Evolutionary conservation across 1,139 yeast species (phyloP).

Genomic region (Magnusiomyces fungicola): DNA sequence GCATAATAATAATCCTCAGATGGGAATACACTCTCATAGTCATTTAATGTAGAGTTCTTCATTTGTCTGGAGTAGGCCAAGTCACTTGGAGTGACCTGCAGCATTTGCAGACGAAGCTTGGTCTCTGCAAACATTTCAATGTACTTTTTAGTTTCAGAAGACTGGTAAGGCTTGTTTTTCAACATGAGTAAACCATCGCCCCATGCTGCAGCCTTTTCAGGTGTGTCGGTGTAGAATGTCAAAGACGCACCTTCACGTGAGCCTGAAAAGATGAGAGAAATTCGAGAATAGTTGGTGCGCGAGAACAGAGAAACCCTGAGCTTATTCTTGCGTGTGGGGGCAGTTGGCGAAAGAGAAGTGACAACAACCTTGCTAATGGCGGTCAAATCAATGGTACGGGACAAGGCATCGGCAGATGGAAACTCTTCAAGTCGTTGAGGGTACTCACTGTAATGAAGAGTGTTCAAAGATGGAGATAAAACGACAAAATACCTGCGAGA

Average conservation of each 20-base stretch:
- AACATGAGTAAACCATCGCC: conserved; percentile 70
- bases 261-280: conserved; percentile 23
- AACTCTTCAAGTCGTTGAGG: conserved; percentile 39
- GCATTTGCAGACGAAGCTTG: conserved; percentile 58
- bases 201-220: conserved; percentile 67
- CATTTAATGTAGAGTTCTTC: conserved; percentile 5
- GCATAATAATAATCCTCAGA: conserved; percentile 27
- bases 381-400: conserved; percentile 24
- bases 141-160: conserved; percentile 54
- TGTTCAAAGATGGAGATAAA: conserved; percentile 64
- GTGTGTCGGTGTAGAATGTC: conserved; percentile 62
- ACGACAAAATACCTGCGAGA: conserved; percentile 48
- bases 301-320: conserved; percentile 24
- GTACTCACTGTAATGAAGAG: conserved; percentile 56
- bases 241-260: conserved; percentile 32
- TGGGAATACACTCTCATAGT: conserved; percentile 15
- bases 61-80: conserved; percentile 27
- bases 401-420: conserved; percentile 50
- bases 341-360: conserved; percentile 12
- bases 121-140: conserved; percentile 50
- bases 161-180: conserved; percentile 37
- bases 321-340: conserved; percentile 17
- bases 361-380: conserved; percentile 23
- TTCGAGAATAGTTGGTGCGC: conserved; percentile 26
- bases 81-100: conserved; percentile 42